Conservation (phyloP, 768 basidiomycete species). For the Boletus pseudopeckii region DNA sequence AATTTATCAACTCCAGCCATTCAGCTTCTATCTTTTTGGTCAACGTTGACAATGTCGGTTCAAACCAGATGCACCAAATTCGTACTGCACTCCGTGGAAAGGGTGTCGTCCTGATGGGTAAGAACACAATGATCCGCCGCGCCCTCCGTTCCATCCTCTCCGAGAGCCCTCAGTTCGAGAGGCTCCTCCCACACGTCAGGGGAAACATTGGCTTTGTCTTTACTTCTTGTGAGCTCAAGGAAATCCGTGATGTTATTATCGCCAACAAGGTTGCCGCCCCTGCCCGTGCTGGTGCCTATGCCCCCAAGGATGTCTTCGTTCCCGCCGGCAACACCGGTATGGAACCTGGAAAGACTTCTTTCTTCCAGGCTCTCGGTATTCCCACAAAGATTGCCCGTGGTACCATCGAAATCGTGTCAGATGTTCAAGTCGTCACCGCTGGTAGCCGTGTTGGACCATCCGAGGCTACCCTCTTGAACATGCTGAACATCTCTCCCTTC, state of each 20-base stretch:
- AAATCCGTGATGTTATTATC: conserved; percentile 87
- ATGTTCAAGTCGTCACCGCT: conserved; percentile 90
- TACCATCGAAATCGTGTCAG: conserved; percentile 98
- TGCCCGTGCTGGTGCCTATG: conserved; percentile 95
- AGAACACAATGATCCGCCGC: conserved; percentile 99
- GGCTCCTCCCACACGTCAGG: conserved; percentile 90
- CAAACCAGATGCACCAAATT: conserved; percentile 99
- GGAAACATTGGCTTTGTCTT: conserved; percentile 99
- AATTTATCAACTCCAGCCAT: conserved; percentile 1
- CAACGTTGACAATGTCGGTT: conserved; percentile 99
- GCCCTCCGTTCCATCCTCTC: conserved; percentile 87
- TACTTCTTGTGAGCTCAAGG: conserved; percentile 88
- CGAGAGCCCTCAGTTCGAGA: conserved; percentile 93
- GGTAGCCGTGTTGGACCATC: conserved; percentile 94
- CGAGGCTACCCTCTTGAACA: conserved; percentile 98
- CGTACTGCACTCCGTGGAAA: conserved; percentile 94
- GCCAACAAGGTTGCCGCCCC: conserved; percentile 99
- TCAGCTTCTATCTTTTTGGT: conserved; percentile 98
- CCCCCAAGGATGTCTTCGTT: conserved; percentile 88
- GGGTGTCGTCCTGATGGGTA: conserved; percentile 98
- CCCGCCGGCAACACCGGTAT: conserved; percentile 98
- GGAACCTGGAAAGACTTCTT: conserved; percentile 99
- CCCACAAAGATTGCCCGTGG: conserved; percentile 99
- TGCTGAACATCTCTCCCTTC: conserved; percentile 99
- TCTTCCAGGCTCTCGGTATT: conserved; percentile 99